These are phyloP conservation scores for Lentinula aciculospora DNA, from an alignment of 768 basidiomycete genomes.

Conservation along the genomic window DNA sequence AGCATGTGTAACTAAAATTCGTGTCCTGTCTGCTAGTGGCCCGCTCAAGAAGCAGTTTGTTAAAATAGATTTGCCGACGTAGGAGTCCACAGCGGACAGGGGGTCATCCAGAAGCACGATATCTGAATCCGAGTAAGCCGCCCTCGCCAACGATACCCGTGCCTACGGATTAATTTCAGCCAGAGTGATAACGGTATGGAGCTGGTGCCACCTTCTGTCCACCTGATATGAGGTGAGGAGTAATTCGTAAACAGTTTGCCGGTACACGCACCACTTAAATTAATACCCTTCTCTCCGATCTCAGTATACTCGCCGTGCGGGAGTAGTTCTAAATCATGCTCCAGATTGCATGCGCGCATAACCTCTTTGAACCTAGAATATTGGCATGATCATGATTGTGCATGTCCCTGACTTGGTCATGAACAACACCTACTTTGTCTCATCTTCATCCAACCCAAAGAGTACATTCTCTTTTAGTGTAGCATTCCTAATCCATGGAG, in stretches of 20 bases:
- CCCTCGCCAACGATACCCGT: conserved; percentile 71
- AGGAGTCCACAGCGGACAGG: conserved; percentile 72
- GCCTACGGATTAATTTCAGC: conserved; percentile 31
- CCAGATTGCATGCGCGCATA: conserved; percentile 60
- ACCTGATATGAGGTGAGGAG: conserved; percentile 1
- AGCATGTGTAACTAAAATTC: conserved; percentile 59
- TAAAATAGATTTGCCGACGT: conserved; percentile 63
- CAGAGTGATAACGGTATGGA: not conserved
- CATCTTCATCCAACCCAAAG: conserved; percentile 65
- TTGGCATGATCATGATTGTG: too few species aligned
- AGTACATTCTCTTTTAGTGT: conserved; percentile 70
- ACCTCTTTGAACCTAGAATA: conserved; percentile 45
- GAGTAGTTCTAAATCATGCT: conserved; percentile 67
- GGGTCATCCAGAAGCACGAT: conserved; percentile 84
- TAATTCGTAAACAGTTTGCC: not conserved
- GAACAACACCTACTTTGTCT: conserved; percentile 30
- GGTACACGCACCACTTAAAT: conserved; percentile 43
- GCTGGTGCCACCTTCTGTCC: conserved; percentile 12
- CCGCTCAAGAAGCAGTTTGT: conserved; percentile 54
- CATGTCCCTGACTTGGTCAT: not conserved
- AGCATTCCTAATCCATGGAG: conserved; percentile 63
- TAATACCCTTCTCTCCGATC: conserved; percentile 77
- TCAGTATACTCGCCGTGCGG: conserved; percentile 66
- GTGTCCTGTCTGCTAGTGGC: conserved; percentile 47
- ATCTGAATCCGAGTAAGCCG: conserved; percentile 68